phyloP scores from a whole-genome alignment of 2,329 filamentous ascomycete species.

The Emergomyces orientalis region DNA sequence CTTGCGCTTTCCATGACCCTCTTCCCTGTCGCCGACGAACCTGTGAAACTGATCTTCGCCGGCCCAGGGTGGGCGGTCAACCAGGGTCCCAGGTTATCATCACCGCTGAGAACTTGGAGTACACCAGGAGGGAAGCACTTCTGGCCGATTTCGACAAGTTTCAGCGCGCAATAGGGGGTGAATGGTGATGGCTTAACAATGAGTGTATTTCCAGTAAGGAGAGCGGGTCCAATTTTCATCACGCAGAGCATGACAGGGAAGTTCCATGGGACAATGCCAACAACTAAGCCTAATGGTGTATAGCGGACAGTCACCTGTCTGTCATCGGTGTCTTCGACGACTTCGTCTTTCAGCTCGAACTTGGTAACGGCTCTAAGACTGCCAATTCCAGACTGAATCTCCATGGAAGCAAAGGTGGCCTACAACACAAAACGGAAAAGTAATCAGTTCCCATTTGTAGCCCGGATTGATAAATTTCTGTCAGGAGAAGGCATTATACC shows the following conservation, averaged over 20 bases:
- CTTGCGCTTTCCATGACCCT: constrained; percentile 43
- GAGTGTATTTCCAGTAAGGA: constrained; percentile 46
- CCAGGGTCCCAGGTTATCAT: constrained; percentile 45
- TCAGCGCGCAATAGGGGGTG: constrained; percentile 46
- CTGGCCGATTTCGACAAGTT: constrained; percentile 44
- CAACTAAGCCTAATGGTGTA: constrained; percentile 35
- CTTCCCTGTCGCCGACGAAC: constrained; percentile 44
- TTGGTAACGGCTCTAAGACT: constrained; percentile 18
- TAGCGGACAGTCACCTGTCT: constrained; percentile 27
- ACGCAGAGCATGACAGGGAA: constrained; percentile 37
- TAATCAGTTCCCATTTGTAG: background rate
- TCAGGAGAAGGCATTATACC: constrained; percentile 10
- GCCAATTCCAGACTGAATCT: constrained; percentile 21
- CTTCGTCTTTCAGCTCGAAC: constrained; percentile 37
- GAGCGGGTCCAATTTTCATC: constrained; percentile 43
- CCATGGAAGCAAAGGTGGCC: constrained; percentile 20
- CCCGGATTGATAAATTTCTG: background rate
- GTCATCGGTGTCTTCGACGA: constrained; percentile 41
- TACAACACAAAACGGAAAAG: background rate
- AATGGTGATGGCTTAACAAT: constrained; percentile 50
- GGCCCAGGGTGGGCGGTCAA: constrained; percentile 48
- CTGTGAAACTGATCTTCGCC: constrained; percentile 51
- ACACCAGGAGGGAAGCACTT: constrained; percentile 48
- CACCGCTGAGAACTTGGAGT: constrained; percentile 47
- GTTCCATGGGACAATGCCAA: constrained; percentile 54